These are phyloP conservation scores for Verticillium alfalfae DNA, from an alignment of 2,329 filamentous ascomycete species.

Conservation along the genomic window DNA sequence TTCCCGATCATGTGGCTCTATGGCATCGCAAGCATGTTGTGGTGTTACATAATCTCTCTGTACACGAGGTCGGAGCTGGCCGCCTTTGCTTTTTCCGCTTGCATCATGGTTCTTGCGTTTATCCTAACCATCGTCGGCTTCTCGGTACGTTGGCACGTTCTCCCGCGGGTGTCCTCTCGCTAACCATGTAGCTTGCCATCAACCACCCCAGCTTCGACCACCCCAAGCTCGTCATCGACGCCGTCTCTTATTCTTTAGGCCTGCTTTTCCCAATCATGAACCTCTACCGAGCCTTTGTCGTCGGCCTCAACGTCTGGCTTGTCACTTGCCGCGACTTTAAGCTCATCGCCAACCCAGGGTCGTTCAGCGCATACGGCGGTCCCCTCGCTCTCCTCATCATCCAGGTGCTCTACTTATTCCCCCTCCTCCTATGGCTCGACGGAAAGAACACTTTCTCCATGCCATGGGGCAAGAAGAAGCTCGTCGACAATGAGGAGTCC, in stretches of 20 bases:
- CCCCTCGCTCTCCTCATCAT: slow-evolving; percentile 62
- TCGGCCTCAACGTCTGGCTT: slow-evolving; percentile 59
- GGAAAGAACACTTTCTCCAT: slow-evolving; percentile 32
- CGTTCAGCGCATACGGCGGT: slow-evolving; percentile 59
- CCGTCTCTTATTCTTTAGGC: slow-evolving; percentile 53
- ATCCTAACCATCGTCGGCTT: slow-evolving; percentile 14
- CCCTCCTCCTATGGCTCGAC: slow-evolving; percentile 60
- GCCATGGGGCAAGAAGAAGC: slow-evolving; percentile 6
- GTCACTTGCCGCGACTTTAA: slow-evolving; percentile 47
- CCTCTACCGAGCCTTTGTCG: slow-evolving; percentile 52
- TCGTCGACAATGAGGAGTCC: slow-evolving; percentile 11
- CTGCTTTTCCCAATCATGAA: slow-evolving; percentile 57
- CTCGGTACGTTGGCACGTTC: slow-evolving; percentile 10
- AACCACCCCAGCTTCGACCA: not conserved
- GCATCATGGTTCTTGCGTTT: slow-evolving; percentile 17
- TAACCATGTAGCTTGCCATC: not conserved
- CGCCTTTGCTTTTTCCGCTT: slow-evolving; percentile 50
- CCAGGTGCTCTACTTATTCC: slow-evolving; percentile 55
- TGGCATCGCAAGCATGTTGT: slow-evolving; percentile 53
- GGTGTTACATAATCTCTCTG: slow-evolving; percentile 58
- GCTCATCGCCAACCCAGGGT: slow-evolving; percentile 41
- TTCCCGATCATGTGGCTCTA: slow-evolving; percentile 60
- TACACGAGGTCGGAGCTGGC: slow-evolving; percentile 57
- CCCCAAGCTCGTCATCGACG: not conserved
- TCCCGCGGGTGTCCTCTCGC: not conserved